A percentile compares a stretch with the other conserved stretches of the same genome.
phyloP scores from a whole-genome alignment of 345 rosid species.

The Eucalyptus leucophloia region DNA sequence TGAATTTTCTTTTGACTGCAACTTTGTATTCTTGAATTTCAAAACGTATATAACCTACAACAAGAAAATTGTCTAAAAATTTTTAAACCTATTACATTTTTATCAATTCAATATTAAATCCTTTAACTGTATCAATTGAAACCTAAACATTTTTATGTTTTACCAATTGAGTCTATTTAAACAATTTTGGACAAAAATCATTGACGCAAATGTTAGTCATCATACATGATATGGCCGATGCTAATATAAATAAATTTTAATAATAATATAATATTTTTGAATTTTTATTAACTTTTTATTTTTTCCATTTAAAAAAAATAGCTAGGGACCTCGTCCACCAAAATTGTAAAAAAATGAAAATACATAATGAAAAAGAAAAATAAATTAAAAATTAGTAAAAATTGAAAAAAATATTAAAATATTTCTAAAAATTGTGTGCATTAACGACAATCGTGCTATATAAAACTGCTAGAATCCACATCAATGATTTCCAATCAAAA shows the following conservation, averaged over 20 bases:
- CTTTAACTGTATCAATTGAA: background rate
- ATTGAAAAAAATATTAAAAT: too few relatives aligned
- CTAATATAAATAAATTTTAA: too few relatives aligned
- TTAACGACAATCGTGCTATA: too few relatives aligned
- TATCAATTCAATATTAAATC: fast-evolving
- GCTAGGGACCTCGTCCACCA: background rate
- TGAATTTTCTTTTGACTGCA: background rate
- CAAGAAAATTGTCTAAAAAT: fast-evolving
- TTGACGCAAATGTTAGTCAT: fast-evolving
- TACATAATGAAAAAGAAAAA: too few relatives aligned
- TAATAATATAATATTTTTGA: too few relatives aligned
- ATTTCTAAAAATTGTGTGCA: too few relatives aligned
- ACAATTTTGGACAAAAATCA: background rate
- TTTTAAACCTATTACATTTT: background rate
- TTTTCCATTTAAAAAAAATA: too few relatives aligned
- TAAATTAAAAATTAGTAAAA: too few relatives aligned
- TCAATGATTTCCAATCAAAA: background rate
- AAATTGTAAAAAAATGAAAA: too few relatives aligned
- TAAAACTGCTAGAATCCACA: background rate
- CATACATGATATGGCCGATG: fast-evolving
- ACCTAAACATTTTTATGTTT: too few relatives aligned
- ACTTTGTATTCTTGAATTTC: background rate
- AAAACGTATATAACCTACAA: background rate
- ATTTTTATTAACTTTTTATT: too few relatives aligned
- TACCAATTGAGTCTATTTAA: too few relatives aligned